These are phyloP conservation scores for Globisporangium cystogenes DNA, from an alignment of 352 stramenopile genomes.

Conservation along the genomic window DNA sequence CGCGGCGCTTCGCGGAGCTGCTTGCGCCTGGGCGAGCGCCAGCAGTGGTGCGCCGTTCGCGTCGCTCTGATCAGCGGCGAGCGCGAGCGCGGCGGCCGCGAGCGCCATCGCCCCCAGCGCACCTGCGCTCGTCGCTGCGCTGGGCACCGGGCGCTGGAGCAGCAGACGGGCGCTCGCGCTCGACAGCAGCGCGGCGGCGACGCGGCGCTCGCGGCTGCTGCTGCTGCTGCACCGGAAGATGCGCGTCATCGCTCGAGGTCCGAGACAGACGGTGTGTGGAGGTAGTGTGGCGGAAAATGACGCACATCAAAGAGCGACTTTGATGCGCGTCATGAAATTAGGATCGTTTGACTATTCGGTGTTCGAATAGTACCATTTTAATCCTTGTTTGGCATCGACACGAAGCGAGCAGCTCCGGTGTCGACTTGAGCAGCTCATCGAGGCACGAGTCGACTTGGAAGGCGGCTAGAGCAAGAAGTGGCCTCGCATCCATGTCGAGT, in stretches of 20 bases:
- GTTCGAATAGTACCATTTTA: too few species aligned
- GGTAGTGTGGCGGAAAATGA: too few species aligned
- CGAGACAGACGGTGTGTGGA: too few species aligned
- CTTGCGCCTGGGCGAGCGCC: slow-evolving; percentile 3
- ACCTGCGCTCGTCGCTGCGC: background rate
- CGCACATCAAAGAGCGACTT: too few species aligned
- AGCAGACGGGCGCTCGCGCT: background rate
- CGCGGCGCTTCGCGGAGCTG: background rate
- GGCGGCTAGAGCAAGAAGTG: too few species aligned
- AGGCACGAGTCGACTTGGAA: too few species aligned
- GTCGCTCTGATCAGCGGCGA: slow-evolving; percentile 1
- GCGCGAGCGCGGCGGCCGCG: slow-evolving; percentile 5
- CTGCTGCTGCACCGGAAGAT: background rate
- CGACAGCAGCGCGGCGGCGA: background rate
- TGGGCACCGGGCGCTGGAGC: background rate
- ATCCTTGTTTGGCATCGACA: too few species aligned
- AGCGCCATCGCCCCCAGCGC: slow-evolving; percentile 7
- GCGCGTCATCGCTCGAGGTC: background rate
- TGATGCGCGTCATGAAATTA: too few species aligned
- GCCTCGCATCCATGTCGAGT: too few species aligned
- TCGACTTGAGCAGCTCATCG: too few species aligned
- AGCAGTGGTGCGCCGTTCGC: background rate
- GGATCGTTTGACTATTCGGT: too few species aligned
- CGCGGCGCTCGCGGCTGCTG: background rate
- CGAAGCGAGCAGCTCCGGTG: too few species aligned